phyloP scores from a whole-genome alignment of 2,329 filamentous ascomycete species.

The Stagonosporopsis rhizophila region DNA sequence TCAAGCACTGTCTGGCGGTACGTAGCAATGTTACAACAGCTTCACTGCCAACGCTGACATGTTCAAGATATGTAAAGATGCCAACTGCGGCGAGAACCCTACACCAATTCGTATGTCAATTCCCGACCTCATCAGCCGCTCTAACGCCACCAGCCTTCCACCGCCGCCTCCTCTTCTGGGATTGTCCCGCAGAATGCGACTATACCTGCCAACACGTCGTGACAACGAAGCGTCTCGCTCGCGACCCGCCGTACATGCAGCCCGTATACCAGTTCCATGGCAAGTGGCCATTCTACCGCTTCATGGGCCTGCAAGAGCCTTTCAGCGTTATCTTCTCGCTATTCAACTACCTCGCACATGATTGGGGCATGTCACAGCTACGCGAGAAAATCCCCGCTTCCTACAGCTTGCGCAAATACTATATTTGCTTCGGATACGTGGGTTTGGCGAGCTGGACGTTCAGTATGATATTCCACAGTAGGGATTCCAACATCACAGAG shows the following conservation, averaged over 20 bases:
- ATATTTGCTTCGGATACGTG: constrained; percentile 78
- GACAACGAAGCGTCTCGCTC: constrained; percentile 72
- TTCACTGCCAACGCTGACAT: neutral
- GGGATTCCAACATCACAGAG: constrained; percentile 86
- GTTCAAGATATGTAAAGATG: constrained; percentile 73
- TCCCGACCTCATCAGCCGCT: neutral
- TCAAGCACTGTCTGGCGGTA: constrained; percentile 85
- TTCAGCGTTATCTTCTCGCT: constrained; percentile 92
- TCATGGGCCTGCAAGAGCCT: constrained; percentile 93
- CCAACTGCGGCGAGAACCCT: constrained; percentile 77
- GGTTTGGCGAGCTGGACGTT: constrained; percentile 85
- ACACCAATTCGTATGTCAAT: constrained; percentile 70
- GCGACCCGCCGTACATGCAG: constrained; percentile 67
- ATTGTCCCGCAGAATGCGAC: constrained; percentile 93
- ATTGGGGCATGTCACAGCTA: constrained; percentile 75
- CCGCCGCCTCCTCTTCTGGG: constrained; percentile 89
- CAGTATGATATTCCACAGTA: constrained; percentile 89
- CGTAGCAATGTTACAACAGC: constrained; percentile 22
- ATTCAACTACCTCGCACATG: constrained; percentile 88
- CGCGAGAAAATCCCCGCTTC: constrained; percentile 71
- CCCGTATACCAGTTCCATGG: constrained; percentile 92
- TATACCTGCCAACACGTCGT: constrained; percentile 96
- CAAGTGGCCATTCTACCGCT: constrained; percentile 95
- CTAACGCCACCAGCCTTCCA: constrained; percentile 68
- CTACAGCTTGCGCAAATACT: constrained; percentile 82